These are phyloP conservation scores for Fusarium graminum DNA, from an alignment of 2,329 filamentous ascomycete species.

Conservation along the genomic window DNA sequence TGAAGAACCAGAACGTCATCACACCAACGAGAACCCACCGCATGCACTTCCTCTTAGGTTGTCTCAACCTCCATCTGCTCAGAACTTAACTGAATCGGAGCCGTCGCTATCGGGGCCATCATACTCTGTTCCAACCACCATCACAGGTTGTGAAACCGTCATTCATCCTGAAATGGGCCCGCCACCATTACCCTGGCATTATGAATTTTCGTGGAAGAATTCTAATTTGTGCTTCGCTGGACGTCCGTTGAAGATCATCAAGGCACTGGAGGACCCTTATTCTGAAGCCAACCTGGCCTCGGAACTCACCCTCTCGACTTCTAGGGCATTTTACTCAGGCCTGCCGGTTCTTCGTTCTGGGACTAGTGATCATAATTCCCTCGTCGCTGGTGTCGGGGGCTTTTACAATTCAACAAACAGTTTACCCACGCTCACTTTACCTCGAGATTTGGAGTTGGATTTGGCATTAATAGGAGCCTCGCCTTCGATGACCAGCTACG, in stretches of 20 bases:
- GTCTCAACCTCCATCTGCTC: fast-evolving
- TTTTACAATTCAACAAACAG: not conserved
- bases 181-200: not conserved
- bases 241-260: not conserved
- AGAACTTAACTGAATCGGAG: not conserved
- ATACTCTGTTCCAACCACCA: not conserved
- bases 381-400: not conserved
- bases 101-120: not conserved
- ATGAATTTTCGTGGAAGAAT: conserved; percentile 11
- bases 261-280: not conserved
- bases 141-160: not conserved
- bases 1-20: fast-evolving
- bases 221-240: not conserved
- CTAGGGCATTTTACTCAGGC: too few species aligned
- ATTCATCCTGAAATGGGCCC: fast-evolving
- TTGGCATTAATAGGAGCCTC: not conserved
- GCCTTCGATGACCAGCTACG: not conserved
- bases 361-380: not conserved
- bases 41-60: fast-evolving
- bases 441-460: not conserved
- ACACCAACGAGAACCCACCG: fast-evolving
- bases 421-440: too few species aligned
- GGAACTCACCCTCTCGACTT: not conserved
- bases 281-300: not conserved
- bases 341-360: too few species aligned